Conservation (phyloP, 768 basidiomycete species). For the Floccularia luteovirens region DNA sequence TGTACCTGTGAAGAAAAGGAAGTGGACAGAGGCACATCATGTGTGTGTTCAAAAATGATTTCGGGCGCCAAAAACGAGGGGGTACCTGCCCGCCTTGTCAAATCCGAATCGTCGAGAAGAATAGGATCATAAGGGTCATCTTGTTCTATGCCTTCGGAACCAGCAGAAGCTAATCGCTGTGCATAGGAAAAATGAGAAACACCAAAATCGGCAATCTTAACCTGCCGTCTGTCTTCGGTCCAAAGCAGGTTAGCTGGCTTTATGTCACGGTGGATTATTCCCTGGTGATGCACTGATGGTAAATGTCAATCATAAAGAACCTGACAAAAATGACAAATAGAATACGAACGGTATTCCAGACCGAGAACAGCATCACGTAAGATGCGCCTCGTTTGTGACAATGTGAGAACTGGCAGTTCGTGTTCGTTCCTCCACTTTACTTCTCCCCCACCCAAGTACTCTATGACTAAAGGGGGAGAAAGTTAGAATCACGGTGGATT, state of each 20-base stretch:
- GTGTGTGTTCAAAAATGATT: conserved; percentile 65
- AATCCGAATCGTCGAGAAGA: conserved; percentile 76
- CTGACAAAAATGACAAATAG: conserved; percentile 4
- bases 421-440: conserved; percentile 76
- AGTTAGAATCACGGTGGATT: conserved; percentile 7
- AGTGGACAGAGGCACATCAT: conserved; percentile 22
- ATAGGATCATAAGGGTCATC: conserved; percentile 51
- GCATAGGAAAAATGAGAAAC: conserved; percentile 95
- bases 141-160: conserved; percentile 15
- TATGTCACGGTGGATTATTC: conserved; percentile 99
- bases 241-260: conserved; percentile 97
- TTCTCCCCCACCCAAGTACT: conserved; percentile 93
- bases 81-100: conserved; percentile 89
- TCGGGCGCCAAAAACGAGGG: conserved; percentile 97
- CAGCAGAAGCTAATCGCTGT: conserved; percentile 65
- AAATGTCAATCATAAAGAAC: conserved; percentile 7
- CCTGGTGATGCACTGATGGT: conserved; percentile 86
- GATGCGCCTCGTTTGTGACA: conserved; percentile 79
- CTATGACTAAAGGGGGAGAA: conserved; percentile 61
- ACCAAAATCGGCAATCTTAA: conserved; percentile 98
- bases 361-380: conserved; percentile 92
- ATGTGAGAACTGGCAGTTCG: conserved; percentile 66
- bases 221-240: conserved; percentile 75
- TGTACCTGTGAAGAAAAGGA: conserved; percentile 11
- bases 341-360: conserved; percentile 90